Conservation (phyloP, 352 stramenopile genomes). For the Phytophthora meadii region DNA sequence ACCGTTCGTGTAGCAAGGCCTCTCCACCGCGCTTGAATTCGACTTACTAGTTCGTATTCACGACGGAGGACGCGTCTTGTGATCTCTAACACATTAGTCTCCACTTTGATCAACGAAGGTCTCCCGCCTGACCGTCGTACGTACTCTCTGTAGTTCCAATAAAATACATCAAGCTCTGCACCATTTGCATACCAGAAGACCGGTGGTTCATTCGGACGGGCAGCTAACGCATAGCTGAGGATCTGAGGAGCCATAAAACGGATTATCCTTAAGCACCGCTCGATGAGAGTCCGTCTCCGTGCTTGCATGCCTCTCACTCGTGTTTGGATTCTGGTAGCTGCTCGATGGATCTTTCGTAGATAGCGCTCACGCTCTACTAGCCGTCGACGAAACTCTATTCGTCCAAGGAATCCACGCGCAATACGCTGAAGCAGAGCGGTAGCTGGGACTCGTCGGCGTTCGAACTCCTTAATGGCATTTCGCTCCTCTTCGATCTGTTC, state of each 20-base stretch:
- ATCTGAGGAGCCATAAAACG: constrained; percentile 61
- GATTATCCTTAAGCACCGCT: constrained; percentile 74
- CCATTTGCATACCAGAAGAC: constrained; percentile 87
- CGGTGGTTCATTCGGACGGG: constrained; percentile 40
- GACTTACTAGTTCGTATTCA: constrained; percentile 70
- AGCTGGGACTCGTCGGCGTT: constrained; percentile 57
- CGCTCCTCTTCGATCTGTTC: constrained; percentile 77
- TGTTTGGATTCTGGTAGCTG: constrained; percentile 66
- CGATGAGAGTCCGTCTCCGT: constrained; percentile 56
- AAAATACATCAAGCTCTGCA: constrained; percentile 65
- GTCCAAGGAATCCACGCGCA: constrained; percentile 65
- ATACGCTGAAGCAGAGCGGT: constrained; percentile 69
- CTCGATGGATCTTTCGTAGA: constrained; percentile 55
- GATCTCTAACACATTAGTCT: constrained; percentile 81
- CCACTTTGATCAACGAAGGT: constrained; percentile 72
- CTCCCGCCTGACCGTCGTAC: constrained; percentile 64
- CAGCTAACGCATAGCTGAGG: constrained; percentile 45
- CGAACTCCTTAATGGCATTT: constrained; percentile 68
- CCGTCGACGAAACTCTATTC: constrained; percentile 55
- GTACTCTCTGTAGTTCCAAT: constrained; percentile 84
- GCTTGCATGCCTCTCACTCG: constrained; percentile 71
- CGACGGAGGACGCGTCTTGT: constrained; percentile 63
- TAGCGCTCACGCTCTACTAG: constrained; percentile 58
- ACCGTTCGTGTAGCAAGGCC: constrained; percentile 67
- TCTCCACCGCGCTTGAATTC: constrained; percentile 73